Evolutionary conservation across 2,329 filamentous ascomycete species (phyloP), one percentile per base, ranked within the genome.

Genomic region (Berkeleyomyces basicola): DNA sequence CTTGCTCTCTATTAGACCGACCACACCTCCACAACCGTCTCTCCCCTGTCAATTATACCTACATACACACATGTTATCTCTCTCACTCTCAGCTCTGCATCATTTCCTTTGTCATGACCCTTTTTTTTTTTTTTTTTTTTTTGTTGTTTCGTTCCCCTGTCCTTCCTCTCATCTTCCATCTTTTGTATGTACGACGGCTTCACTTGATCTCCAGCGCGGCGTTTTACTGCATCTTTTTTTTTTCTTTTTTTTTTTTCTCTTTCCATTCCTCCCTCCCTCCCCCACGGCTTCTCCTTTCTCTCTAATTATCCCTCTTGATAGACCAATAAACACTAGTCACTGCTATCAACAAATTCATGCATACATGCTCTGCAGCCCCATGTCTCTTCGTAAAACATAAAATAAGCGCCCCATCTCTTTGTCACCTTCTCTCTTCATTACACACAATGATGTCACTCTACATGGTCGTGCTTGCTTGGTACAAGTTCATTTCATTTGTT

Each of bases 401-500:
- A 1, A 23, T 23, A 23, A 23, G 23, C 23, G 23, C 23, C 23
- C 23, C 23, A 2, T 23, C 23, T 23, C 23, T 23, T 23, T 23
- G 23, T 23, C 23, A 23, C 23, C 2, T 23, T 23, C 23, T 23
- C 23, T 23, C 23, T 23, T 23, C 23, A 23, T 23, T 23, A 23
- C 23, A 23, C 42, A 43, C 42, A 6, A 43, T 43, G 42, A 43
- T 14, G 42, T 43, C 42, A 31, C 7, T 59, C 16, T 46, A 4
- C 31, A 47, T 47, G 5, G 14, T n/a, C 44, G 3, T 59, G 0
- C 16, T 59, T 33, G 10, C 23, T 2, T 44, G 2, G 16, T 47
- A 2, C 36, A 10, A 42, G 37, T 61, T 61, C 47, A 61, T 64
- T 64, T 64, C 47, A 64, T 59, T 51, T 58, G 49, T 62, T 64